Evolutionary conservation across 352 stramenopile species (phyloP), one percentile per base, ranked within the genome.

Genomic region (Thraustochytrium aureum): DNA sequence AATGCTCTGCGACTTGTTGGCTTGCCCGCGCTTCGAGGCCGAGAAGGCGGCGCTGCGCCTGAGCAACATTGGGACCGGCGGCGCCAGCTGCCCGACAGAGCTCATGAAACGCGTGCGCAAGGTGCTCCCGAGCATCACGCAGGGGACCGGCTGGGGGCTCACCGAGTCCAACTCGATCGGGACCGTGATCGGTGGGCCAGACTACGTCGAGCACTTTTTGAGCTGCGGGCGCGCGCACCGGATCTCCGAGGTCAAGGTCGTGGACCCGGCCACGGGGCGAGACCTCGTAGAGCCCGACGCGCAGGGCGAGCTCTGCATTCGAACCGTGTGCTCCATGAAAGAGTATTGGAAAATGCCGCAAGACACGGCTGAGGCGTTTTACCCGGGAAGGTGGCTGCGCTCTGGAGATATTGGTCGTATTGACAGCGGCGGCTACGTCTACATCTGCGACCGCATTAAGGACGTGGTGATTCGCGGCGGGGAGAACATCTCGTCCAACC

Each of bases 401-500:
- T 62, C 76, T 5, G 76, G 76, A 22, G 76, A 84, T 61, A 20
- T 84, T 30, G 76, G 32, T 3, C 37, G 54, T 2, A 76, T 74
- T 22, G 2, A 83, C 66, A 54, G 33, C 7, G 66, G 82, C 43
- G 72, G 72, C 41, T 84, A 84, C 74, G 47, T 84, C 7, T 2
- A 59, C 6, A 82, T 84, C 41, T 22, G 22, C 2, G 76, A 84
- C 47, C 76, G 76, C 22, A 4, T 65, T 26, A 84, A 83, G 64
- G 62, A 81, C 7, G 30, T 84, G 6, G 50, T 84, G 6, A 84
- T 84, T 42, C 30, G 2, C 61, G 76, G 76, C 5, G 76, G 76
- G 17, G 76, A 84, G 61, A 84, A 84, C 61, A 76, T 84, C 6
- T 74, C 54, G 5, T 39, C 47, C 22, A 17, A 66, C 43, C 35